Evolutionary conservation across 768 basidiomycete species (phyloP), one percentile per base, ranked within the genome.

Genomic region (Tremella mesenterica): DNA sequence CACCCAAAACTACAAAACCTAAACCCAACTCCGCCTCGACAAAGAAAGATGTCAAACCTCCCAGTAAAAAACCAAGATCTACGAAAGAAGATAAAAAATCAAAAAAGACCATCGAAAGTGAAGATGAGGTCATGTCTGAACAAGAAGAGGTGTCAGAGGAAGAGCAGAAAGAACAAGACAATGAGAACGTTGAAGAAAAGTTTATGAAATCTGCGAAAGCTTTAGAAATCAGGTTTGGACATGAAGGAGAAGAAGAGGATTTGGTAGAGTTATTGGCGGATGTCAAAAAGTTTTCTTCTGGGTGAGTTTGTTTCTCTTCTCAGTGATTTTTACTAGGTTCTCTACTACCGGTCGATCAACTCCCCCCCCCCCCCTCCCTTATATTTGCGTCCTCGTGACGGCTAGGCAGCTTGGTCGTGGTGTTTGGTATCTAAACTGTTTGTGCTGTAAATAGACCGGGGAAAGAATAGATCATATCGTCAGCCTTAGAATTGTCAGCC

Each of bases 231-330:
- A 21, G 28, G 26, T 21, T 45, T 33, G 51, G 51, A 2, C n/a
- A 43, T 23, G 29, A 7, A 13, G 44, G 13, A 26, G 39, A 34
- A 12, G n/a, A 34, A 2, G 33, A 44, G 21, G 23, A n/a, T 20
- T 45, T 58, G 26, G 28, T 25, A n/a, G 25, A 51, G 16, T 18
- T 18, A 16, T 51, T 41, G 14, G 34, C 23, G 29, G 6, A 41
- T 16, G 36, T 30, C 23, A 48, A 44, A 23, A 12, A 44, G 7
- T 48, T 58, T 45, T 53, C 52, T 6, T 46, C 52, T 44, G 57
- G 52, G 56, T 57, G 26, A 48, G 52, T 57, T 3, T 6, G 7
- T 7, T 52, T 33, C 7, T 44, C 4, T 43, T 28, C 23, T 23
- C 33, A 10, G 18, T 36, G 33, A 36, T 18, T 36, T 36, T 18